phyloP scores from a whole-genome alignment of 192 early-diverging fungal genomes.

The Linnemannia zychae region DNA sequence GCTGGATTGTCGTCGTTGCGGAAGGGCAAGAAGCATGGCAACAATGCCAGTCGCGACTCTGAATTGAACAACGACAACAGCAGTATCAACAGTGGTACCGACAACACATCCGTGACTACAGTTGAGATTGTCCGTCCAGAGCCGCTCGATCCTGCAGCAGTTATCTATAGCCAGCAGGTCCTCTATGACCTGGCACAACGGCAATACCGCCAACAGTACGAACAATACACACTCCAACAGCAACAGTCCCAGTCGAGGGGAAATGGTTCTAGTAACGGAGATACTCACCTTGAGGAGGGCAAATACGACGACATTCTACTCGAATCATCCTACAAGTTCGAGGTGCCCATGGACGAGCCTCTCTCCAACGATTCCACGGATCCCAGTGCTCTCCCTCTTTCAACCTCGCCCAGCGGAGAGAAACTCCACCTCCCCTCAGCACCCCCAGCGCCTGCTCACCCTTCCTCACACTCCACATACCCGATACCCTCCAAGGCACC shows the following conservation, averaged over 20 bases:
- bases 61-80: background rate
- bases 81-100: background rate
- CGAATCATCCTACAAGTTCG: conserved; percentile 21
- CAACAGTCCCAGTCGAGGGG: background rate
- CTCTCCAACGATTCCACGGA: background rate
- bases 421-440: background rate
- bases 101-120: background rate
- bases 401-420: background rate
- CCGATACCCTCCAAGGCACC: background rate
- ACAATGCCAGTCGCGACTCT: background rate
- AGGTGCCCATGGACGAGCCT: conserved; percentile 4
- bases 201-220: background rate
- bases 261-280: too few relatives aligned
- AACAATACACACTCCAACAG: background rate
- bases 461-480: background rate
- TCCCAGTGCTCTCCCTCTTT: background rate
- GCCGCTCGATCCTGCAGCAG: background rate
- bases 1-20: background rate
- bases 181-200: background rate
- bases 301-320: background rate
- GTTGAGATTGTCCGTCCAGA: conserved; percentile 11
- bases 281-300: background rate
- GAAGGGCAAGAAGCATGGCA: background rate
- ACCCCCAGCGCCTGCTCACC: background rate
- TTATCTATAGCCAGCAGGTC: conserved; percentile 5